A percentile compares a stretch with the other conserved stretches of the same genome.
phyloP scores from a whole-genome alignment of 2,329 filamentous ascomycete species.

The Epichloe festucae region DNA sequence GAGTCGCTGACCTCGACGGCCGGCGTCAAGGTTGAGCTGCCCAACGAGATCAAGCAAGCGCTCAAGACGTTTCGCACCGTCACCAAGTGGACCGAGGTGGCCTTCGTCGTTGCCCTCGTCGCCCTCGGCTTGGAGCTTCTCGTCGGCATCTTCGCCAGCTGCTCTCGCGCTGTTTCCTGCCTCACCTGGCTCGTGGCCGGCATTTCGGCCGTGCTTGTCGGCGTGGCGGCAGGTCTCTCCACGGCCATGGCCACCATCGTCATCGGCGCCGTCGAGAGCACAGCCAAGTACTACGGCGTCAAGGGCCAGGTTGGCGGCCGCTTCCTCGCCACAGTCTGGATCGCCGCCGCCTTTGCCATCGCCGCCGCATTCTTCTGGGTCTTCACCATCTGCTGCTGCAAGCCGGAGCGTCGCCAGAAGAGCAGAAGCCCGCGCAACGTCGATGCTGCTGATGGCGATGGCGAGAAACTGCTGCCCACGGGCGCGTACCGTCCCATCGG shows the following conservation, averaged over 20 bases:
- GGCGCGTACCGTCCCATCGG: conserved; percentile 24
- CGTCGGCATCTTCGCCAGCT: conserved; percentile 71
- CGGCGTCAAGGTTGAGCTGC: conserved; percentile 48
- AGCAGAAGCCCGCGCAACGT: conserved; percentile 19
- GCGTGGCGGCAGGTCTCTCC: conserved; percentile 57
- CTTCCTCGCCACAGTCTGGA: conserved; percentile 65
- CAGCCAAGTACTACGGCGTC: conserved; percentile 60
- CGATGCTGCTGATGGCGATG: conserved; percentile 28
- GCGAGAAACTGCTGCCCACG: conserved; percentile 39
- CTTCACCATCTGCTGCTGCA: conserved; percentile 85
- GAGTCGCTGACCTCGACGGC: conserved; percentile 36
- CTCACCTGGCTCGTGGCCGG: conserved; percentile 65
- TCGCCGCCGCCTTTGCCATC: conserved; percentile 65
- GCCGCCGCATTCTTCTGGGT: conserved; percentile 80
- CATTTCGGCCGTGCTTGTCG: conserved; percentile 39
- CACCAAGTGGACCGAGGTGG: conserved; percentile 70
- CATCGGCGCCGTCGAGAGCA: conserved; percentile 36
- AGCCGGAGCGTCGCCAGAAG: conserved; percentile 28
- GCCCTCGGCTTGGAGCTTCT: conserved; percentile 60
- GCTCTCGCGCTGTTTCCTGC: conserved; percentile 69
- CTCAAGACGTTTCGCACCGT: conserved; percentile 63
- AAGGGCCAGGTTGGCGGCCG: conserved; percentile 49
- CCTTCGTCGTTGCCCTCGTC: conserved; percentile 62
- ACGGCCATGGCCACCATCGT: conserved; percentile 63
- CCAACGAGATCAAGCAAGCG: conserved; percentile 50